A percentile compares a stretch with the other conserved stretches of the same genome.
phyloP scores from a whole-genome alignment of 768 basidiomycete genomes.

The Podaxis rugospora region DNA sequence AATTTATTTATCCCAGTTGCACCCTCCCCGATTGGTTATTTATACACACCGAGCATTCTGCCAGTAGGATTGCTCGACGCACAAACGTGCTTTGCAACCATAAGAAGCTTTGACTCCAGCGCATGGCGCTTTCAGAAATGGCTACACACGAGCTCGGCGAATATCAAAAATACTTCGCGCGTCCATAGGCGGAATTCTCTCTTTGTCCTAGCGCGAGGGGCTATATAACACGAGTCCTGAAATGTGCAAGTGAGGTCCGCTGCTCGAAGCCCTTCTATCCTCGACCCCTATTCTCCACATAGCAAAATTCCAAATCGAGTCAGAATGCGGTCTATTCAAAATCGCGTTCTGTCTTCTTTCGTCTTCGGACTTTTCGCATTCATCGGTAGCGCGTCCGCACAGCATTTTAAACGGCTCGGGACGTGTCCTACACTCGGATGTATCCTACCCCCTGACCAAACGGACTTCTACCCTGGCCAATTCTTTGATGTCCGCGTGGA shows the following conservation, averaged over 20 bases:
- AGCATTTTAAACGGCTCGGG: constrained; percentile 37
- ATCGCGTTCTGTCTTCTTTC: background rate
- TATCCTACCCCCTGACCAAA: constrained; percentile 41
- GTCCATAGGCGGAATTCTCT: background rate
- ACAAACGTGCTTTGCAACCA: background rate
- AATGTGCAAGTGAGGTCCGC: background rate
- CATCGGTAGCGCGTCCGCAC: constrained; percentile 17
- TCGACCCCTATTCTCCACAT: background rate
- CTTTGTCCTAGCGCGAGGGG: background rate
- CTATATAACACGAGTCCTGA: background rate
- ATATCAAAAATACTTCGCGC: background rate
- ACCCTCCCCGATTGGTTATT: background rate
- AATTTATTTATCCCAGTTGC: background rate
- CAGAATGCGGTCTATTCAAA: background rate
- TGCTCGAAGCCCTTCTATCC: background rate
- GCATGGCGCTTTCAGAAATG: background rate
- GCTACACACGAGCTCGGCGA: background rate
- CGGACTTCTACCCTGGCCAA: constrained; percentile 38
- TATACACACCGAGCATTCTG: background rate
- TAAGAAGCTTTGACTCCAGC: background rate
- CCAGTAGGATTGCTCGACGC: background rate
- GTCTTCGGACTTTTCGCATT: background rate
- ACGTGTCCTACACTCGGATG: constrained; percentile 39
- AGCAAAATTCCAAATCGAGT: background rate
- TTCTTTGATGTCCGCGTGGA: constrained; percentile 40